Percentiles rank a stretch among this genome's conserved stretches.
Conservation (phyloP, 1,139 yeast species). For the Sugiyamaella castrensis region DNA sequence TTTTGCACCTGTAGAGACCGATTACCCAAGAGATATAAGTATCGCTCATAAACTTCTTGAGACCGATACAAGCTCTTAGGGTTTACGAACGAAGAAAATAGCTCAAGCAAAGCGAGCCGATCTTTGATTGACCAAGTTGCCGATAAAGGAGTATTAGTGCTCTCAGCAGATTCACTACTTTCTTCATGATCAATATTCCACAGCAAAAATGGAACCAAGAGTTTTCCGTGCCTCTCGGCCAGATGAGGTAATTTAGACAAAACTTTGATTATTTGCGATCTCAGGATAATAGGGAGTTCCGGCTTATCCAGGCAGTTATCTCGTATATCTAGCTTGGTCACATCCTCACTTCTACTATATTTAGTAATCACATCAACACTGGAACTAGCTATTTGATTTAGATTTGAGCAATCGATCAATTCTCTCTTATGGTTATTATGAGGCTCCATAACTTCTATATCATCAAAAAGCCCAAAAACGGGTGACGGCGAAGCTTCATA, state of each 20-base stretch:
- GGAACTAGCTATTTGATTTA: constrained; percentile 4
- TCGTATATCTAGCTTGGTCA: constrained; percentile 2
- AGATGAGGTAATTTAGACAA: constrained; percentile 56
- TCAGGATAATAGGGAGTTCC: constrained; percentile 4
- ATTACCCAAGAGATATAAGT: constrained; percentile 60
- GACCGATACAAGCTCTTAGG: constrained; percentile 54
- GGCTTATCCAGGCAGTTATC: not conserved
- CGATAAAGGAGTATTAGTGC: constrained; percentile 20
- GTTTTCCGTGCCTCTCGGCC: constrained; percentile 60
- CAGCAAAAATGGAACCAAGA: constrained; percentile 49
- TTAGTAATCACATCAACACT: constrained; percentile 1
- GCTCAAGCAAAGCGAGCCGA: constrained; percentile 53
- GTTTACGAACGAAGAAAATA: constrained; percentile 64
- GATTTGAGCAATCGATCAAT: constrained; percentile 7
- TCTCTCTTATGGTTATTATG: not conserved
- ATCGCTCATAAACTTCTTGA: constrained; percentile 51
- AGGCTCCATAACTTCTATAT: constrained; percentile 1
- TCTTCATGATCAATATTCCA: constrained; percentile 37
- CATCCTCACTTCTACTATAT: constrained; percentile 5
- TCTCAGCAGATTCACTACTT: constrained; percentile 28
- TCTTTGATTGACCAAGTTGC: constrained; percentile 60
- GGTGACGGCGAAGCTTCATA: not conserved
- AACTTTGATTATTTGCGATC: constrained; percentile 31
- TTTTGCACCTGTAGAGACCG: constrained; percentile 63
- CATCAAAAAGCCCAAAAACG: constrained; percentile 8